Base-by-base conservation (phyloP, 2,329 filamentous ascomycete species). In the Colletotrichum sp. region DNA sequence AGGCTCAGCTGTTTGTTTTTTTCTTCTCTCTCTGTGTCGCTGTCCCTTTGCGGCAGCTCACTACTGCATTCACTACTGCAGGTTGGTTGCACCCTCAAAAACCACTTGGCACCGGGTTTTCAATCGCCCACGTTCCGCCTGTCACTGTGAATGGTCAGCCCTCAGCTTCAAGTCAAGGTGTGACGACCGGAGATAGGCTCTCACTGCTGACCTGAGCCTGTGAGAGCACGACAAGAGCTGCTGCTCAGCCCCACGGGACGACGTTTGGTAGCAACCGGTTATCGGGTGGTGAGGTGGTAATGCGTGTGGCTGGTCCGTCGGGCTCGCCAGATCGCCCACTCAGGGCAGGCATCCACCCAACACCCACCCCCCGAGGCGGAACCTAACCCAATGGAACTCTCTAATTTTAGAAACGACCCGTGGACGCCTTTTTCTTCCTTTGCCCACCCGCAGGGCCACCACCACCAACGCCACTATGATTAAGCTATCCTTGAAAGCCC, bases 261-360 rank as follows among this genome's bases (percentile, higher is more conserved):
- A 65, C 30, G 55, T 21, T 66, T 71, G 64, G 57, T 72, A 64
- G 43, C 70, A 64, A 30, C 70, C 73, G 59, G 73, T 52, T 59
- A 67, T 68, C 52, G 73, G 64, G 73, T 68, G 61, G 64, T 61
- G 30, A 74, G 66, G 61, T 75, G 18, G 61, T 60, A 75, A 48
- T 68, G 32, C 26, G 60, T 66, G 69, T 75, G 73, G 73, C 70
- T 73, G 57, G 43, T 63, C 43, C 43, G 57, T 43, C 59, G 73
- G 73, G 64, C 59, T 73, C 57, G 73, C 70, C 70, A 75, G 70
- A 73, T 68, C 69, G 63, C 69, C 69, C 70, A 75, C 63, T 63
- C 48, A 67, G 60, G 48, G n/a, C 48, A 18, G 48, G n/a, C 48
- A 18, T 0, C 13, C 65, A 21, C 28, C 26, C 39, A 52, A n/a